Evolutionary conservation across 116 monocot species (phyloP), one percentile per base, ranked within the genome.

Genomic region (Phalaenopsis hybrid): DNA sequence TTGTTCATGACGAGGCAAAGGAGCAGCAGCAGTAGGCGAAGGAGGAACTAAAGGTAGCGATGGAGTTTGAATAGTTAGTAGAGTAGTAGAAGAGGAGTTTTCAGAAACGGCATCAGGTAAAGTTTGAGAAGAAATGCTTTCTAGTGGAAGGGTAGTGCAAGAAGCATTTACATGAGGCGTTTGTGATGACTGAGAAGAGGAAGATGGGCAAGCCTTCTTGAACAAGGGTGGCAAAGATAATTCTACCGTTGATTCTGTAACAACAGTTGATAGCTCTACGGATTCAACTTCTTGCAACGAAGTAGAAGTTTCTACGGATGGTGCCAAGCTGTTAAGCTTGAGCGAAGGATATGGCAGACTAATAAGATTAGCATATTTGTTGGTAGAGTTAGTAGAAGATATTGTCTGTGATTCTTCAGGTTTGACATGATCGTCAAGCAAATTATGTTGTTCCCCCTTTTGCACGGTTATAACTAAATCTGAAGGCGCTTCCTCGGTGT

Each of bases 301-400:
- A 9, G 11, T 68, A 6, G 68, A 68, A 6, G 28, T 31, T 68
- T 11, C 23, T 28, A 89, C 75, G 83, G 73, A 83, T 58, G 88
- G 79, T 63, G 85, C 83, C n/a, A 83, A 17, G 85, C 86, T 88
- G 48, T 89, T 86, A 76, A 86, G 84, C 68, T 82, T 84, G 37
- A 86, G 86, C 65, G 91, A 79, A 77, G 86, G 90, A 37, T 79
- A 82, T 73, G 81, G 87, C 1, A 74, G 28, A 51, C 87, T 61
- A 20, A 85, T 74, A 76, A 46, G 82, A 75, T 76, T 79, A 82
- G 86, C 82, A 23, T 74, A 68, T 80, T 82, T 89, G 16, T 76
- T 86, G 33, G 82, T 57, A 77, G 89, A 58, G 7, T 81, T 83
- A 34, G 80, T 77, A 21, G 87, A 84, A 65, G 84, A 79, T 25